These are phyloP conservation scores for Petunia axillaris DNA, from an alignment of 257 asterid genomes.

Conservation along the genomic window DNA sequence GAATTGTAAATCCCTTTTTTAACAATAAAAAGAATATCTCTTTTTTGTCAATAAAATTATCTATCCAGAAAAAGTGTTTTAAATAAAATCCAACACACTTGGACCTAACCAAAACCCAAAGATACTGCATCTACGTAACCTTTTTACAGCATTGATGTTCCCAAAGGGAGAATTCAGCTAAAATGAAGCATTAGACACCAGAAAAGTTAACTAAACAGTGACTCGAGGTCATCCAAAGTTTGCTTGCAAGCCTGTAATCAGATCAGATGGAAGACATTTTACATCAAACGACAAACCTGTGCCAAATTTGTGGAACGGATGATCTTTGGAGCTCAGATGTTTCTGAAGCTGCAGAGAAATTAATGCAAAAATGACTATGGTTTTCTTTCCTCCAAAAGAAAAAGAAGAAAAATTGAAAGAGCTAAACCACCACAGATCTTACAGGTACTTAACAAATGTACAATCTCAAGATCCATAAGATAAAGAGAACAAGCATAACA, in stretches of 20 bases:
- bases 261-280: constrained; percentile 14
- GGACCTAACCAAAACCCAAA: background rate
- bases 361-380: background rate
- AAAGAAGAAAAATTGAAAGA: background rate
- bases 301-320: constrained; percentile 97
- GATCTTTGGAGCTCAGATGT: constrained; percentile 72
- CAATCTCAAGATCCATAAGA: constrained; percentile 18
- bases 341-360: constrained; percentile 77
- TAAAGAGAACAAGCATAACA: constrained; percentile 11
- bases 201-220: background rate
- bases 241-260: constrained; percentile 12
- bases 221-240: constrained; percentile 8
- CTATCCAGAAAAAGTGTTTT: background rate
- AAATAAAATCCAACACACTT: background rate
- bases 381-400: constrained; percentile 16
- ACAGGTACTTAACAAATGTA: constrained; percentile 2
- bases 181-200: background rate
- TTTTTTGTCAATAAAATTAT: background rate
- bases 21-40: background rate
- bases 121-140: background rate
- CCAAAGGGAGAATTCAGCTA: constrained; percentile 1
- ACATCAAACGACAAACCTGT: constrained; percentile 63
- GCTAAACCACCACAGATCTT: constrained; percentile 1
- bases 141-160: background rate
- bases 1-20: background rate